These are phyloP conservation scores for Ophiocordyceps unilateralis DNA, from an alignment of 2,329 filamentous ascomycete genomes.

Conservation along the genomic window DNA sequence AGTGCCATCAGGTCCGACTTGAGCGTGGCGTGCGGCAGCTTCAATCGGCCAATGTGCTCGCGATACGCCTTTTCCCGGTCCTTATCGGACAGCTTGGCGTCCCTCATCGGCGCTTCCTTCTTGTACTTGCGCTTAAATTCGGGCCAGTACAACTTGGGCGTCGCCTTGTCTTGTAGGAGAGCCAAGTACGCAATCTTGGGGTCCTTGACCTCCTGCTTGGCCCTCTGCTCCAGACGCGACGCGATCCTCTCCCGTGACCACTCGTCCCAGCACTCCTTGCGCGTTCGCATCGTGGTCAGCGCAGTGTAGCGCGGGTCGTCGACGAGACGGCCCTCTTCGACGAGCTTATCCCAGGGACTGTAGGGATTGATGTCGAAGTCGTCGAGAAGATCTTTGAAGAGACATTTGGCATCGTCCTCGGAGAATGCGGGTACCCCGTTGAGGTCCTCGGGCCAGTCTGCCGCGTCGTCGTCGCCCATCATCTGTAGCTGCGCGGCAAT, in stretches of 20 bases:
- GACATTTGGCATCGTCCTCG: slow-evolving; percentile 54
- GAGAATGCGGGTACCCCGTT: slow-evolving; percentile 50
- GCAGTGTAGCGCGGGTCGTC: slow-evolving; percentile 79
- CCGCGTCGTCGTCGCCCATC: slow-evolving; percentile 51
- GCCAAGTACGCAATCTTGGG: slow-evolving; percentile 68
- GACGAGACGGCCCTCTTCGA: slow-evolving; percentile 66
- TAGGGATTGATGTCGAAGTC: slow-evolving; percentile 75
- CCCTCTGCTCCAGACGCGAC: slow-evolving; percentile 52
- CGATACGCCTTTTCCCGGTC: slow-evolving; percentile 68
- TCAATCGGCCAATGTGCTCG: slow-evolving; percentile 51
- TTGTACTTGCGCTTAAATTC: slow-evolving; percentile 89
- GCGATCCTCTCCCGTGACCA: slow-evolving; percentile 71
- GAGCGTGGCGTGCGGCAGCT: slow-evolving; percentile 45
- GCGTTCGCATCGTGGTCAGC: slow-evolving; percentile 60
- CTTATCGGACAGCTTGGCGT: slow-evolving; percentile 52
- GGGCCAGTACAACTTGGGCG: slow-evolving; percentile 88
- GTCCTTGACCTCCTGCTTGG: slow-evolving; percentile 63
- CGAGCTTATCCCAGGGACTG: slow-evolving; percentile 75
- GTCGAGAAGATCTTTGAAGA: slow-evolving; percentile 76
- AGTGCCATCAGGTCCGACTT: slow-evolving; percentile 53
- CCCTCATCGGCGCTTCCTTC: slow-evolving; percentile 66
- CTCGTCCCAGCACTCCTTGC: slow-evolving; percentile 66
- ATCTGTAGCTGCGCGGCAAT: slow-evolving; percentile 82
- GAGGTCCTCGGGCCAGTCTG: slow-evolving; percentile 51
- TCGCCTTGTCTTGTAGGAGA: slow-evolving; percentile 67